Evolutionary conservation across 2,329 filamentous ascomycete genomes (phyloP).

Genomic region (Cordyceps militaris): DNA sequence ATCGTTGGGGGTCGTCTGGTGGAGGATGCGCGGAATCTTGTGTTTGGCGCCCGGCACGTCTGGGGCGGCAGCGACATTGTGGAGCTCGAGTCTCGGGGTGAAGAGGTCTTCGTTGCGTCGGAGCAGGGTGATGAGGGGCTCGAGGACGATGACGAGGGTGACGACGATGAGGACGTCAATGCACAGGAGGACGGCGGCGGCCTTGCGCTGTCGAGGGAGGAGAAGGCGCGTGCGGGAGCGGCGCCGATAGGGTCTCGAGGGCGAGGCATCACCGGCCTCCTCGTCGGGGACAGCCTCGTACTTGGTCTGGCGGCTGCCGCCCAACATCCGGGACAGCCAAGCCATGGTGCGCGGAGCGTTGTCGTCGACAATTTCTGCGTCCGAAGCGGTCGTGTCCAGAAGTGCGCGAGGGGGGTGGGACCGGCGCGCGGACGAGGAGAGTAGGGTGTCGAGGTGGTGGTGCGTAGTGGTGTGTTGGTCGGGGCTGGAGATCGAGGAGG

Average conservation of each 20-base stretch:
- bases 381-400: background rate
- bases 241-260: constrained; percentile 8
- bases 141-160: constrained; percentile 60
- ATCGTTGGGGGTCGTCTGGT: constrained; percentile 67
- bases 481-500: background rate
- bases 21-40: constrained; percentile 67
- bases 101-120: constrained; percentile 35
- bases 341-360: background rate
- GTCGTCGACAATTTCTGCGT: background rate
- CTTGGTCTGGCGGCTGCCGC: background rate
- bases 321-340: constrained; percentile 4
- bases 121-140: constrained; percentile 63
- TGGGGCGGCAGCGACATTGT: constrained; percentile 40
- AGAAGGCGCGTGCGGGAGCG: constrained; percentile 9
- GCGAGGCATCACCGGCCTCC: constrained; percentile 1
- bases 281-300: constrained; percentile 8
- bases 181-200: constrained; percentile 51
- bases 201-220: constrained; percentile 14
- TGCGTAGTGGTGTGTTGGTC: background rate
- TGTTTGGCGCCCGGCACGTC: constrained; percentile 65
- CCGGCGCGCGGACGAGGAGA: background rate
- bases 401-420: background rate
- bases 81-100: constrained; percentile 19
- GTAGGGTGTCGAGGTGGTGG: background rate
- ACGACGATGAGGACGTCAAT: constrained; percentile 57